Conservation (phyloP, 176 grass and related monocot genomes). For the Carex littledalei region DNA sequence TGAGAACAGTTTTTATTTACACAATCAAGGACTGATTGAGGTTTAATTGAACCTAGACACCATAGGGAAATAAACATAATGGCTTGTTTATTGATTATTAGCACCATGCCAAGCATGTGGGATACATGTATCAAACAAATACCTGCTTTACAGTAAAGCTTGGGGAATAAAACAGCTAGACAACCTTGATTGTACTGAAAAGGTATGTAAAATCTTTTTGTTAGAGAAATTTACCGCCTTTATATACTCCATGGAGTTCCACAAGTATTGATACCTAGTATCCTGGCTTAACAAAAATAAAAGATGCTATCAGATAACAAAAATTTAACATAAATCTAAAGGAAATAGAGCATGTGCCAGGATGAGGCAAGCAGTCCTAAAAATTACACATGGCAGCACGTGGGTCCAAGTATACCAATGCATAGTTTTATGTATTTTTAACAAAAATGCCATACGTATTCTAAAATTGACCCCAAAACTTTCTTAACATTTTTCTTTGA, state of each 20-base stretch:
- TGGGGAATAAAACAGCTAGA: neutral
- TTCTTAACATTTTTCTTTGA: neutral
- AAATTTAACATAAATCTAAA: neutral
- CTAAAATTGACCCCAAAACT: neutral
- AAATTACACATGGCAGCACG: neutral
- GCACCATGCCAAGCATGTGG: neutral
- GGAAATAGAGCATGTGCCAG: neutral
- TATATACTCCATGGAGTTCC: conserved; percentile 81
- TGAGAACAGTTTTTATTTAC: neutral
- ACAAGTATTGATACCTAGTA: conserved; percentile 75
- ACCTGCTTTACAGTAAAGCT: too few species aligned
- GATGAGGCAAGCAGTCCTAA: neutral
- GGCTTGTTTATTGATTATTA: too few species aligned
- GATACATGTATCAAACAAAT: too few species aligned
- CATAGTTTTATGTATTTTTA: neutral
- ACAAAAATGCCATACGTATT: neutral
- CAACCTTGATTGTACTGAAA: neutral
- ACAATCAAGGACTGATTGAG: neutral
- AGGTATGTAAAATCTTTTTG: neutral
- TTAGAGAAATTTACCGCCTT: conserved; percentile 42
- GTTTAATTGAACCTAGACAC: neutral
- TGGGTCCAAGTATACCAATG: neutral
- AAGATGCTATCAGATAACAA: conserved; percentile 36
- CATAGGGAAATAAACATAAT: neutral
- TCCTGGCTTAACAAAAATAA: conserved; percentile 81